Evolutionary conservation across 257 asterid species (phyloP), one percentile per base, ranked within the genome.

Genomic region (Oldenlandia corymbosa): DNA sequence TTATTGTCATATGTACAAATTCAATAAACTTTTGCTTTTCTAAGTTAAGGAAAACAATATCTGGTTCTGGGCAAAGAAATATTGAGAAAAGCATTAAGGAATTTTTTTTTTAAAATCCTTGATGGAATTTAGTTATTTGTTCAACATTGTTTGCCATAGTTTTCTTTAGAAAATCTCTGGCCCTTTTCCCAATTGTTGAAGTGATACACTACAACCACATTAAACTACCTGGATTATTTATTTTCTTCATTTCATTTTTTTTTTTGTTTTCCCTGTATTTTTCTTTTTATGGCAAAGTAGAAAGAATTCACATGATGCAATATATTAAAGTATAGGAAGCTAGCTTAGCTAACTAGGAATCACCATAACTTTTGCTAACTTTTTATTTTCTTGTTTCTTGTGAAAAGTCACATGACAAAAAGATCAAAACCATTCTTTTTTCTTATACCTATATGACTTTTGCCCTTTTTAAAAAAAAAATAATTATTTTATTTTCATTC

Each of bases 321-420:
- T 30, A 9, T n/a, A 41, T 27, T 27, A 45, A 61, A 61, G 11
- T 43, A 9, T 34, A 34, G 39, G 4, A 3, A 34, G 39, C 39
- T 5, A 5, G 48, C n/a, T 0, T 11, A 53, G 37, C 37, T 53
- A 26, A 39, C 20, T 53, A 53, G 59, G 21, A 36, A 55, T 55
- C 13, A 58, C 17, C 30, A 1, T 34, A 2, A 18, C 23, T 17
- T 45, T 27, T 61, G 5, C 28, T 34, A 59, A 47, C 30, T 30
- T 18, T 47, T 62, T n/a, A 62, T 10, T 24, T 47, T 20, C 32
- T 62, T 47, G 62, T 57, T 57, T 32, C 62, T 57, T 57, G 56
- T 30, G 30, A 62, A 62, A 30, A 62, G 47, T 23, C 45, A 62
- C 55, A 45, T 62, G 66, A 62, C 55, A 17, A 34, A 34, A 34